Evolutionary conservation across 768 basidiomycete genomes (phyloP), one percentile per base, ranked within the genome.

Genomic region (Boletus reticulatus): DNA sequence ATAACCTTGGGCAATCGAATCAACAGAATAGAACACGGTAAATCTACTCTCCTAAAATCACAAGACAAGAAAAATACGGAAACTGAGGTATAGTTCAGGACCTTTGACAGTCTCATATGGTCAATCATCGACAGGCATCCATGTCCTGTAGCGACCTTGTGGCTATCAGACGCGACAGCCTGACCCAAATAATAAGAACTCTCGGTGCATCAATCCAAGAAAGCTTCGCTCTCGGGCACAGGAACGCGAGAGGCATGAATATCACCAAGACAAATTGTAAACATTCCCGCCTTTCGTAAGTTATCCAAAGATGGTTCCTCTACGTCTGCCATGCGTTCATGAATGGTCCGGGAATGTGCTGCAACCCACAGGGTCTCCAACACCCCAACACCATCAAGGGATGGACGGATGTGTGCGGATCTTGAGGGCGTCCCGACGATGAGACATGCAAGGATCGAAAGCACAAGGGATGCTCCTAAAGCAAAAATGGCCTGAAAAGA

Each of bases 291-390:
- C n/a, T 46, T 39, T 56, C 60, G 45, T 19, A 61, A 37, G 16
- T 48, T n/a, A 17, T 62, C 49, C 10, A 50, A 16, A 43, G 44
- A 41, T 4, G 49, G 43, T 6, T 52, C 46, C 5, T 51, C 14
- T 1, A 62, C 4, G 8, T 50, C 36, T 22, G 32, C 47, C 43
- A 61, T 20, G 6, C 32, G 37, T 19, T 56, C 45, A 11, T 17
- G 22, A 5, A 61, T 19, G 31, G 36, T 34, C n/a, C 17, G 19
- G 12, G 60, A 56, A 16, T 55, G 55, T 9, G 10, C 51, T 42
- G 50, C 43, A 27, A 62, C 10, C 60, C 60, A 61, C 3, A 62
- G 43, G 1, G 29, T 48, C 41, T 61, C 60, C 34, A 61, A 17
- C 19, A 62, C 34, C 31, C 60, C 55, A 7, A 50, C 17, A 20